Evolutionary conservation across 208 protist genomes (phyloP).

Genomic region (Wallacemonas sp.): DNA sequence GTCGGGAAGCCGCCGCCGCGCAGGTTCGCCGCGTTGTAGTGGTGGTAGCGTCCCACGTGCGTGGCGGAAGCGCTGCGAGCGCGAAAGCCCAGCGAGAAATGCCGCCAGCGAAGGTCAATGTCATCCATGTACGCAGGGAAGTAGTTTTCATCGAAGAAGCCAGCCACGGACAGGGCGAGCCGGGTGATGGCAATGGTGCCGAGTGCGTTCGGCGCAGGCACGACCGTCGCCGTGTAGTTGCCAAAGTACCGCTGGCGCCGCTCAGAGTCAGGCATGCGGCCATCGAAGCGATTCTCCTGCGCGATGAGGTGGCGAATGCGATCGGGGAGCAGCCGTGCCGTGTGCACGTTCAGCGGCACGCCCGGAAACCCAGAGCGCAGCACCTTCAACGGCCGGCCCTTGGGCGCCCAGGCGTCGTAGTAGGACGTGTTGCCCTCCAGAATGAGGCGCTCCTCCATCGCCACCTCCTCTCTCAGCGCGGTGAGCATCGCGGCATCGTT

Average conservation of each 20-base stretch:
- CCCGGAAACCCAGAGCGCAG: slow-evolving; percentile 32
- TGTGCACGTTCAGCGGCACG: slow-evolving; percentile 31
- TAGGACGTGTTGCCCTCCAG: slow-evolving; percentile 24
- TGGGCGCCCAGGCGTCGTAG: slow-evolving; percentile 29
- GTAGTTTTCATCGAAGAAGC: slow-evolving; percentile 51
- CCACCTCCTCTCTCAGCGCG: slow-evolving; percentile 29
- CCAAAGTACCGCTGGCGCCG: slow-evolving; percentile 24
- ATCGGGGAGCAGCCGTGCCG: slow-evolving; percentile 37
- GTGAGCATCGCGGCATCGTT: slow-evolving; percentile 31
- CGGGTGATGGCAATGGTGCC: slow-evolving; percentile 31
- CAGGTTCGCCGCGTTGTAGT: slow-evolving; percentile 31
- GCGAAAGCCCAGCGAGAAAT: slow-evolving; percentile 15
- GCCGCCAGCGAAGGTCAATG: slow-evolving; percentile 30
- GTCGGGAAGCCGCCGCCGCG: slow-evolving; percentile 14
- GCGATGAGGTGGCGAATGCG: slow-evolving; percentile 30
- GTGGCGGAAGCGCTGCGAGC: background rate
- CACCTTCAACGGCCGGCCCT: slow-evolving; percentile 32
- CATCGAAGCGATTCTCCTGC: slow-evolving; percentile 20
- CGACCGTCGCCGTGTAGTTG: slow-evolving; percentile 26
- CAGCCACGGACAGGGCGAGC: slow-evolving; percentile 27
- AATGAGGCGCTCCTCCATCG: slow-evolving; percentile 24
- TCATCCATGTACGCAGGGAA: slow-evolving; percentile 50
- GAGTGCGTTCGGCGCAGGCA: slow-evolving; percentile 11
- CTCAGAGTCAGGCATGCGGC: background rate
- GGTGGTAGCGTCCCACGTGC: slow-evolving; percentile 14